Evolutionary conservation across 2,329 filamentous ascomycete genomes (phyloP).

Genomic region (Epichloe gansuensis): DNA sequence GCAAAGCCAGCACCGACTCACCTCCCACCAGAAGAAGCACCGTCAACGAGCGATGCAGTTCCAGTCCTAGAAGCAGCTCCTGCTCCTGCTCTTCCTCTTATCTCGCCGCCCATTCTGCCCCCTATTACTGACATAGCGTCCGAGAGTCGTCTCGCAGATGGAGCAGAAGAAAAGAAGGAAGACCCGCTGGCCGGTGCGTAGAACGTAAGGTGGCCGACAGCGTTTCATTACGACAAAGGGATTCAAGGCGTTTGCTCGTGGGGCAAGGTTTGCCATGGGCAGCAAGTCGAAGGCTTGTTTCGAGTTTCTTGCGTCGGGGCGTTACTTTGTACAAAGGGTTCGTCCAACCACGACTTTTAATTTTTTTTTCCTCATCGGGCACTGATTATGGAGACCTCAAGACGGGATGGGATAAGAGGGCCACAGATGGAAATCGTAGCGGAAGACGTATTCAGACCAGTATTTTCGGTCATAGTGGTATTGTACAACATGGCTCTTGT

Average conservation of each 20-base stretch:
- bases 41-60: not conserved
- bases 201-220: conserved; percentile 5
- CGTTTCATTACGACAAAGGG: not conserved
- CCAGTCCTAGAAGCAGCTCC: not conserved
- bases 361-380: too few species aligned
- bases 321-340: not conserved
- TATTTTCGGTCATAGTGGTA: too few species aligned
- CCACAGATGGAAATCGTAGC: too few species aligned
- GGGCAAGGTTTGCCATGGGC: not conserved
- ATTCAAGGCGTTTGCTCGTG: not conserved
- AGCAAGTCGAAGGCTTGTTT: not conserved
- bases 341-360: not conserved
- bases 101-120: not conserved
- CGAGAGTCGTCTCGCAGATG: not conserved
- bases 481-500: too few species aligned
- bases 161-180: conserved; percentile 5
- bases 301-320: not conserved
- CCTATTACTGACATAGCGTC: not conserved
- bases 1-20: not conserved
- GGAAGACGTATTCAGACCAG: too few species aligned
- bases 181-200: conserved; percentile 8
- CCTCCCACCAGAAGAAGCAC: not conserved
- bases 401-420: too few species aligned
- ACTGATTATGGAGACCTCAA: too few species aligned
- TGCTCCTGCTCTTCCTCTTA: not conserved